These are phyloP conservation scores for Testicularia cyperi DNA, from an alignment of 1,284 basidiomycete species.

Conservation along the genomic window DNA sequence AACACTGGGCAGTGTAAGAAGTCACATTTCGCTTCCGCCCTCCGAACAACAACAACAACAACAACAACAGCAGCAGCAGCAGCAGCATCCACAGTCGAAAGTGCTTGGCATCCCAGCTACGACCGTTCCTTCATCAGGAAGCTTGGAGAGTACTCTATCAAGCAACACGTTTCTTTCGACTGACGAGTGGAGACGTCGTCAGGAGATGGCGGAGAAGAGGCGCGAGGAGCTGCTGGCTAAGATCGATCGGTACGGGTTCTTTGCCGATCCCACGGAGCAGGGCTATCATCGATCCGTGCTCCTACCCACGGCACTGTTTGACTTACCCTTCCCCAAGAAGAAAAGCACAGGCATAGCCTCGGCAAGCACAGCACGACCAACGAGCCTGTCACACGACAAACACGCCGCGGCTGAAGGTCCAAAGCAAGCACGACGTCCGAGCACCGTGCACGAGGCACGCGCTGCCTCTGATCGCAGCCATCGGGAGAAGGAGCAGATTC, in stretches of 20 bases:
- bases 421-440: background rate
- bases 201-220: constrained; percentile 28
- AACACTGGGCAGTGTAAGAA: too few species aligned
- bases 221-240: constrained; percentile 32
- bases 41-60: too few species aligned
- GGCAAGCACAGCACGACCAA: background rate
- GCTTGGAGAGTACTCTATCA: constrained; percentile 7
- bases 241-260: constrained; percentile 47
- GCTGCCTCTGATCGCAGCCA: constrained; percentile 14
- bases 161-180: constrained; percentile 17
- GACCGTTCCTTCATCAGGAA: too few species aligned
- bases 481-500: constrained; percentile 28
- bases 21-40: too few species aligned
- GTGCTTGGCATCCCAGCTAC: too few species aligned
- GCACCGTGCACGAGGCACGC: constrained; percentile 9
- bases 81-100: too few species aligned
- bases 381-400: too few species aligned
- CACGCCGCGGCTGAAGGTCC: too few species aligned
- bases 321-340: constrained; percentile 13
- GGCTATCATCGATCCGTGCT: constrained; percentile 13
- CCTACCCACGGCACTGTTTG: constrained; percentile 15
- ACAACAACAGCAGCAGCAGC: constrained; percentile 5
- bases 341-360: constrained; percentile 3
- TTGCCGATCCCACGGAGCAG: constrained; percentile 6
- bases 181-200: constrained; percentile 20